phyloP scores from a whole-genome alignment of 2,329 filamentous ascomycete species.

The Talaromyces marneffei region DNA sequence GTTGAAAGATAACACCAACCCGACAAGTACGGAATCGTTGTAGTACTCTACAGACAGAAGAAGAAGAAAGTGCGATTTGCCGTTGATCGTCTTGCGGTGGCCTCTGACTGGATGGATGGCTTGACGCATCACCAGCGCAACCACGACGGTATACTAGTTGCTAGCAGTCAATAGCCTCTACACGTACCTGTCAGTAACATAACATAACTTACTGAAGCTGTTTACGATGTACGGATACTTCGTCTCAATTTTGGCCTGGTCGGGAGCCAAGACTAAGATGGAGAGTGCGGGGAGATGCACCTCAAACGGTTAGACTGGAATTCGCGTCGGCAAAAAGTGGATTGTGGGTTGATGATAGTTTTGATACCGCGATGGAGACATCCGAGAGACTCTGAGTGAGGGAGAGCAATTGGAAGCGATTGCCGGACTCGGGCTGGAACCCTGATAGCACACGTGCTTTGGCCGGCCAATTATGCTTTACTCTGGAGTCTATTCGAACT shows the following conservation, averaged over 20 bases:
- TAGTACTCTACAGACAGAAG: not conserved
- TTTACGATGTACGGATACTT: not conserved
- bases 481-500: no score
- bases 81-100: conserved; percentile 1
- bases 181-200: no score
- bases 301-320: not conserved
- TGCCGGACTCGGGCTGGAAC: not conserved
- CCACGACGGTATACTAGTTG: not conserved
- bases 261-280: no score
- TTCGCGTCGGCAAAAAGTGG: not conserved
- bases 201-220: no score
- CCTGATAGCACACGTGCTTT: not conserved
- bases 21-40: not conserved
- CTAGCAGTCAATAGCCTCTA: no score
- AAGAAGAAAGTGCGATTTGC: not conserved
- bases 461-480: not conserved
- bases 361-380: not conserved
- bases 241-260: not conserved
- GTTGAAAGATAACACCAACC: not conserved
- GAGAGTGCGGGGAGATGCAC: not conserved
- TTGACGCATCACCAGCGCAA: not conserved
- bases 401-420: not conserved
- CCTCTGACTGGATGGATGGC: not conserved
- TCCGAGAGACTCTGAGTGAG: no score
- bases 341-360: no score